Conservation (phyloP, 306 rosid species). For the Phaseolus lunatus region DNA sequence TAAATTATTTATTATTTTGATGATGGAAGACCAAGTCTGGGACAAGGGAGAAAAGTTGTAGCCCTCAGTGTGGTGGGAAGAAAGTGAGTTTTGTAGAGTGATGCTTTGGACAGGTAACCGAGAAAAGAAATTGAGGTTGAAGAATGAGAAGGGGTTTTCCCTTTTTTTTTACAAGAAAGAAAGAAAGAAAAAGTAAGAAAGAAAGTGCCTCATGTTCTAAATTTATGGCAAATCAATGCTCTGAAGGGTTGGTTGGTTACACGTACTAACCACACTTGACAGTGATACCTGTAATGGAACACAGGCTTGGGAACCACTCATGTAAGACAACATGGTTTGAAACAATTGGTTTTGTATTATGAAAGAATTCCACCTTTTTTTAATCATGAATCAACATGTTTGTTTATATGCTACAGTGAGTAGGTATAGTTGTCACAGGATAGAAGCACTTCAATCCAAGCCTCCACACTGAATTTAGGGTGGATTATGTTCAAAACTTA, state of each 20-base stretch:
- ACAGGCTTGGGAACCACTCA: slow-evolving; percentile 27
- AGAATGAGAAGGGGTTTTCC: slow-evolving; percentile 17
- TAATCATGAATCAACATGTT: too few species aligned
- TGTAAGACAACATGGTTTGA: background rate
- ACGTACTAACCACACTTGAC: background rate
- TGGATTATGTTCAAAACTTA: too few species aligned
- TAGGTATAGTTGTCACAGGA: too few species aligned
- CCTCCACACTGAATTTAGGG: too few species aligned
- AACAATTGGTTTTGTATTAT: background rate
- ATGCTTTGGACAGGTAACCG: slow-evolving; percentile 47
- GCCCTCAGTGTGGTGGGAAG: slow-evolving; percentile 41
- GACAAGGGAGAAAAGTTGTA: slow-evolving; percentile 41
- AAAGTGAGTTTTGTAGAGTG: slow-evolving; percentile 24
- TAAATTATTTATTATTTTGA: background rate
- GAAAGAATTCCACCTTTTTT: background rate
- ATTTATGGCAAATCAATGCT: slow-evolving; percentile 20
- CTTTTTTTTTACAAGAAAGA: background rate
- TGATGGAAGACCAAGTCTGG: slow-evolving; percentile 25
- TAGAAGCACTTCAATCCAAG: too few species aligned
- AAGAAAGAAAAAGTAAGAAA: background rate
- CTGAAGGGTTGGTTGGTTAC: background rate
- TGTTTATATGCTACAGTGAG: too few species aligned
- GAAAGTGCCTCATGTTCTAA: background rate
- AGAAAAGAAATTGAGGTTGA: slow-evolving; percentile 34
- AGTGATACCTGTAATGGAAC: slow-evolving; percentile 14